Percentiles rank a stretch among this genome's conserved stretches.
Evolutionary conservation across 306 rosid genomes (phyloP).

Genomic region (Cucurbita ficifolia): DNA sequence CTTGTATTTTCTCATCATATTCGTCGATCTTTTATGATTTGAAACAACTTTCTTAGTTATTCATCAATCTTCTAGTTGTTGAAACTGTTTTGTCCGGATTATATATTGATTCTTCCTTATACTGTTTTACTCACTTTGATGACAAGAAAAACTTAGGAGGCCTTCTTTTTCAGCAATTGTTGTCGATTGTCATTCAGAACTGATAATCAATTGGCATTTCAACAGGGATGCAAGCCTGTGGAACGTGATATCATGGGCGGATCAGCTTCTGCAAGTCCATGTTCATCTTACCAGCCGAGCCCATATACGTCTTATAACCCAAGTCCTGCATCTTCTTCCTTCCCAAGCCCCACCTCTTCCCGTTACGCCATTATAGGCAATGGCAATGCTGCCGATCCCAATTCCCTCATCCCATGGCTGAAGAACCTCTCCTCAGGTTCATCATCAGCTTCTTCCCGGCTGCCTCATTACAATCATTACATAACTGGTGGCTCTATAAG

Average conservation of each 20-base stretch:
- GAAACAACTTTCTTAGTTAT: not conserved
- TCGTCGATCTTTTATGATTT: not conserved
- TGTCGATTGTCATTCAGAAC: not conserved
- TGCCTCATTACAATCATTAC: slow-evolving; percentile 24
- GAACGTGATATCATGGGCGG: slow-evolving; percentile 41
- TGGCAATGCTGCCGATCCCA: slow-evolving; percentile 32
- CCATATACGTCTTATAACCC: slow-evolving; percentile 35
- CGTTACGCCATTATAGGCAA: slow-evolving; percentile 25
- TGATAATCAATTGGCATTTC: not conserved
- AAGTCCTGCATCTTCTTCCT: slow-evolving; percentile 48
- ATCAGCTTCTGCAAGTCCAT: slow-evolving; percentile 39
- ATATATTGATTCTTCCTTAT: not conserved
- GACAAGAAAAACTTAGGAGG: not conserved
- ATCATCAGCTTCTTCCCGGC: slow-evolving; percentile 34
- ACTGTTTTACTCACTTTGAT: not conserved
- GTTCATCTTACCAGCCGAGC: slow-evolving; percentile 42
- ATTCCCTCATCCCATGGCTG: slow-evolving; percentile 56
- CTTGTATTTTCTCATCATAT: slow-evolving; percentile 4
- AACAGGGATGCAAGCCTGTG: slow-evolving; percentile 42
- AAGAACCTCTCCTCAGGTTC: slow-evolving; percentile 43
- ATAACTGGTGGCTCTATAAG: slow-evolving; percentile 41
- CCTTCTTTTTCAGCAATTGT: not conserved
- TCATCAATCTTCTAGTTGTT: not conserved
- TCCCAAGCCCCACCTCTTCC: slow-evolving; percentile 37
- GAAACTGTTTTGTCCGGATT: not conserved